Percentiles rank a stretch among this genome's conserved stretches.
These are phyloP conservation scores for Plenodomus lindquistii DNA, from an alignment of 2,329 filamentous ascomycete genomes.

Conservation along the genomic window DNA sequence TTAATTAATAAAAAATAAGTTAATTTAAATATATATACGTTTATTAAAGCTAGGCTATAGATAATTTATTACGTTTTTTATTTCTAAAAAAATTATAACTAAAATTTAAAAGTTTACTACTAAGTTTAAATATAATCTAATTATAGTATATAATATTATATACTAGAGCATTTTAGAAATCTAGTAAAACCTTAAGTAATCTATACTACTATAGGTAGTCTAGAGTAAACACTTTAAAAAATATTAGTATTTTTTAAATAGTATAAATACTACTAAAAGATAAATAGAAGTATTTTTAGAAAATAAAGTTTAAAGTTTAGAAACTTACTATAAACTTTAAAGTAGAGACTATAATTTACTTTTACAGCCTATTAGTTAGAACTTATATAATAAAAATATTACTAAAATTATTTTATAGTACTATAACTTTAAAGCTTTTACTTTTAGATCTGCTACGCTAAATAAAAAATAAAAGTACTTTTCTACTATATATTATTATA, in stretches of 20 bases:
- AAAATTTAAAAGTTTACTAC: constrained; percentile 50
- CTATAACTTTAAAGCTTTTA: constrained; percentile 28
- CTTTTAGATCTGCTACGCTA: constrained; percentile 46
- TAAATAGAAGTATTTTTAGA: constrained; percentile 57
- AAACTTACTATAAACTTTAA: constrained; percentile 56
- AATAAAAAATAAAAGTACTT: constrained; percentile 70
- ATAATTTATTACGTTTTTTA: constrained; percentile 66
- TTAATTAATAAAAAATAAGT: constrained; percentile 66
- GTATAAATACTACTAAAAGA: constrained; percentile 13
- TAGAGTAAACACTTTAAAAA: constrained; percentile 60
- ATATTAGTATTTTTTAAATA: constrained; percentile 46
- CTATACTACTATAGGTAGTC: constrained; percentile 62
- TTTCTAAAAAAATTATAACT: constrained; percentile 61
- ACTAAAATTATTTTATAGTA: constrained; percentile 22
- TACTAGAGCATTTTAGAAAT: constrained; percentile 65
- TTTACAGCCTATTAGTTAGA: constrained; percentile 7
- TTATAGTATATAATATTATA: constrained; percentile 61
- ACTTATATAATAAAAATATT: constrained; percentile 21
- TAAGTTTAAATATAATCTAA: constrained; percentile 14
- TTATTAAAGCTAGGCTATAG: constrained; percentile 62
- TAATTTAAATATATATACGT: constrained; percentile 67
- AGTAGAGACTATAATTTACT: not conserved
- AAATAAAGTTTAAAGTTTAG: constrained; percentile 57
- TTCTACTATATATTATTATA: constrained; percentile 65
- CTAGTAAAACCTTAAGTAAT: constrained; percentile 52